A percentile compares a stretch with the other conserved stretches of the same genome.
Conservation (phyloP, 441 rosid genomes). For the Eugenia klotzschiana region DNA sequence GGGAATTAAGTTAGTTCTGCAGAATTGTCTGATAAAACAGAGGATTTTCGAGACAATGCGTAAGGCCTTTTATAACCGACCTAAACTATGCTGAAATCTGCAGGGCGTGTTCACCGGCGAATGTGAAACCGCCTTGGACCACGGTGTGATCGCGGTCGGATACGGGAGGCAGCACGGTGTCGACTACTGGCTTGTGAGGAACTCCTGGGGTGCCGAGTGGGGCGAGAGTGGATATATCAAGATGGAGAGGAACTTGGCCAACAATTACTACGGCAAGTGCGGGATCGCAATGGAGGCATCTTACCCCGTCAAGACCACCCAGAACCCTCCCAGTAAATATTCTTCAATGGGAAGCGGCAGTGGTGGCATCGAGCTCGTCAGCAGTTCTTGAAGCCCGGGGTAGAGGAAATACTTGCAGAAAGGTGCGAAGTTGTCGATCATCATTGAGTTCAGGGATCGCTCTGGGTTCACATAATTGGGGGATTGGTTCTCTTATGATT, state of each 20-base stretch:
- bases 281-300: slow-evolving; percentile 61
- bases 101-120: slow-evolving; percentile 53
- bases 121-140: slow-evolving; percentile 41
- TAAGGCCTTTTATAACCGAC: not conserved
- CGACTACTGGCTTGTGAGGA: slow-evolving; percentile 56
- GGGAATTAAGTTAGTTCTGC: not conserved
- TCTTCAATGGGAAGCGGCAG: not conserved
- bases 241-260: slow-evolving; percentile 32
- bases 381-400: slow-evolving; percentile 20
- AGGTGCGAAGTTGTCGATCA: not conserved
- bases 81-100: not conserved
- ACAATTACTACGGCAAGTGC: slow-evolving; percentile 31
- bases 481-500: not conserved
- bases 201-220: slow-evolving; percentile 58
- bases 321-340: slow-evolving; percentile 9
- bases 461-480: not conserved
- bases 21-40: not conserved
- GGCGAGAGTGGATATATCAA: slow-evolving; percentile 52
- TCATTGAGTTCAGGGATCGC: not conserved
- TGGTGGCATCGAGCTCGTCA: slow-evolving; percentile 7
- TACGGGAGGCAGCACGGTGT: slow-evolving; percentile 46
- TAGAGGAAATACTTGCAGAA: not conserved
- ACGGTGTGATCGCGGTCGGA: slow-evolving; percentile 44
- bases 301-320: slow-evolving; percentile 43
- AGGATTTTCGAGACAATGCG: not conserved